Evolutionary conservation across 179 eudicot species (phyloP), one percentile per base, ranked within the genome.

Genomic region (Spinacia oleracea): DNA sequence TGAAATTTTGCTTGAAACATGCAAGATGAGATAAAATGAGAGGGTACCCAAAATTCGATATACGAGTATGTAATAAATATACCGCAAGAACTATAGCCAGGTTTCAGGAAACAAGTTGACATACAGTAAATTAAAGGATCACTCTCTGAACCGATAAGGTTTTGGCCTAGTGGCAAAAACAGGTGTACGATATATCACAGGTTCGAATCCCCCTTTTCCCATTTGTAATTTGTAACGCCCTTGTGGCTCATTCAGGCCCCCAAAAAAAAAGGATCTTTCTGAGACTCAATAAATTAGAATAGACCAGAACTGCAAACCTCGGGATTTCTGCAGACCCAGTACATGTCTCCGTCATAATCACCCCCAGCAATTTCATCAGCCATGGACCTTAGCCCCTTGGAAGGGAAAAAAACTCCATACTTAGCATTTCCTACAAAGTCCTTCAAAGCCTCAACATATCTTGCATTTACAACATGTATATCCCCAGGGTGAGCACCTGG

Each of bases 401-500:
- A 81, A 5, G 97, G 92, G 71, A 95, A 95, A 81, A 95, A 95
- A 69, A 91, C 91, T 31, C 85, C 98, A 83, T 89, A 93, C 74
- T 90, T 95, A 29, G 98, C 84, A 78, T 86, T 88, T 34, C 98
- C 97, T 11, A 95, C 90, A 76, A 83, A 18, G 0, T 85, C 91
- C 70, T 87, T 89, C 87, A 95, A 59, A 31, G 75, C 86, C 76
- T 84, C 72, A 14, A 90, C 81, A 74, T 88, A 87, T 23, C 80
- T 87, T 14, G 98, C 97, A 46, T 83, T 83, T 48, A 95, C 73
- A 23, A 85, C 74, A 83, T 95, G 98, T 48, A 95, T 58, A 62
- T 95, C 98, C 32, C 98, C 98, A 51, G 89, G 88, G 79, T 93
- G 97, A 76, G 91, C 73, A 35, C 98, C 98, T 4, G 98, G 98